These are phyloP conservation scores for Sicyos baderoa DNA, from an alignment of 306 rosid genomes.

Conservation along the genomic window DNA sequence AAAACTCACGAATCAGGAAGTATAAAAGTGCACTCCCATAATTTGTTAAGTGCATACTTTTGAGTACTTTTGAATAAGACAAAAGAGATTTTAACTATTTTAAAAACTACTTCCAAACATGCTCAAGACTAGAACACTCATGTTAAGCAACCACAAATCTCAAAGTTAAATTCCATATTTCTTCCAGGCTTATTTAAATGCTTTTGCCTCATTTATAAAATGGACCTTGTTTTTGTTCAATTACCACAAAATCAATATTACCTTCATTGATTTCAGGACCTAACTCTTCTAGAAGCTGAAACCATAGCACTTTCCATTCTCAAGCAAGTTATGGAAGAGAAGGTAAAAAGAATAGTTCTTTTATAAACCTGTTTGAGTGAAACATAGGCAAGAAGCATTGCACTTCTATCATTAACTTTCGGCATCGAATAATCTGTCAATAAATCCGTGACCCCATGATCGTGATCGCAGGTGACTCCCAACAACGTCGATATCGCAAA, in stretches of 20 bases:
- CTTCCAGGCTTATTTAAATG: not conserved
- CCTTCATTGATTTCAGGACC: conserved; percentile 47
- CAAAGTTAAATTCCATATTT: not conserved
- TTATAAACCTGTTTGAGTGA: not conserved
- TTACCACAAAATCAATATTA: not conserved
- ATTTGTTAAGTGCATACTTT: no score
- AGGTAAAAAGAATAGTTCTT: conserved; percentile 38
- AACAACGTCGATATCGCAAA: conserved; percentile 86
- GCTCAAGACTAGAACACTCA: not conserved
- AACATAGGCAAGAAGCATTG: not conserved
- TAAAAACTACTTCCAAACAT: no score
- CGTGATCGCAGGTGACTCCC: conserved; percentile 64
- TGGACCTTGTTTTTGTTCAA: not conserved
- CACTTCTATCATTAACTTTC: not conserved
- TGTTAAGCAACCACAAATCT: not conserved
- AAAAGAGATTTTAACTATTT: no score
- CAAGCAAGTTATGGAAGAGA: conserved; percentile 99
- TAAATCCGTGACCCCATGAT: no score
- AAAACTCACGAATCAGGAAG: no score
- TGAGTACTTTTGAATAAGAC: no score
- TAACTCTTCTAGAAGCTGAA: conserved; percentile 92
- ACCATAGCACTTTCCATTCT: conserved; percentile 90
- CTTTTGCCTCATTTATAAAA: not conserved
- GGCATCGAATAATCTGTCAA: not conserved
- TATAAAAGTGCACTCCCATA: no score